Conservation (phyloP, 2,329 filamentous ascomycete genomes). For the Stagonosporopsis chrysanthemi region DNA sequence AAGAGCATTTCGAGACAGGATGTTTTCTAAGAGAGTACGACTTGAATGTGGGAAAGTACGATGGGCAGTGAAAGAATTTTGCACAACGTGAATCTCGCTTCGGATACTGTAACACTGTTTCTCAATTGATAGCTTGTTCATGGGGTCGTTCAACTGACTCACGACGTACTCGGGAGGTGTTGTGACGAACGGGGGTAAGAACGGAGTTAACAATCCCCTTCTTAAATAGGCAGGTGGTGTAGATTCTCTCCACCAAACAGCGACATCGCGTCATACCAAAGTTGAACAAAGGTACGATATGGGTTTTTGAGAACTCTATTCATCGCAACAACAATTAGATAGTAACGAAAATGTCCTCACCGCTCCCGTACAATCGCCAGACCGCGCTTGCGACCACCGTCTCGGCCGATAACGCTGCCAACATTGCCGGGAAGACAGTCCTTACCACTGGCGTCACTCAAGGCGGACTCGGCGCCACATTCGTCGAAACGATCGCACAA, state of each 20-base stretch:
- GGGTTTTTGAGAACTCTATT: neutral
- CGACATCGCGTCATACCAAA: neutral
- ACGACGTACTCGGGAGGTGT: neutral
- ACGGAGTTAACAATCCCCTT: neutral
- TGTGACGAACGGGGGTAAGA: neutral
- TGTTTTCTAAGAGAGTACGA: neutral
- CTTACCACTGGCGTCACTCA: slow-evolving; percentile 48
- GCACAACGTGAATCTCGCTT: too few species aligned
- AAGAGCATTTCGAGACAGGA: neutral
- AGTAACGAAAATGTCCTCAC: slow-evolving; percentile 15
- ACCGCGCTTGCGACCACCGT: slow-evolving; percentile 41
- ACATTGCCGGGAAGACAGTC: slow-evolving; percentile 56
- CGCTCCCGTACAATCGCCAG: slow-evolving; percentile 32
- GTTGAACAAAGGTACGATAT: neutral
- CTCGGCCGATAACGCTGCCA: slow-evolving; percentile 51
- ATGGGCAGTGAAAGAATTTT: too few species aligned
- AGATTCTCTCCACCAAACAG: neutral
- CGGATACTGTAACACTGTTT: too few species aligned
- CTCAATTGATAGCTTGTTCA: too few species aligned
- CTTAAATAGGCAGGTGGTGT: neutral
- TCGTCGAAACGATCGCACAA: slow-evolving; percentile 39
- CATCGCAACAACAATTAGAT: neutral
- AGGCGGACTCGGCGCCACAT: slow-evolving; percentile 39
- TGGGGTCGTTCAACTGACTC: too few species aligned
- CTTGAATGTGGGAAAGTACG: neutral